phyloP scores from a whole-genome alignment of 345 rosid genomes.

The Camelina sativa region DNA sequence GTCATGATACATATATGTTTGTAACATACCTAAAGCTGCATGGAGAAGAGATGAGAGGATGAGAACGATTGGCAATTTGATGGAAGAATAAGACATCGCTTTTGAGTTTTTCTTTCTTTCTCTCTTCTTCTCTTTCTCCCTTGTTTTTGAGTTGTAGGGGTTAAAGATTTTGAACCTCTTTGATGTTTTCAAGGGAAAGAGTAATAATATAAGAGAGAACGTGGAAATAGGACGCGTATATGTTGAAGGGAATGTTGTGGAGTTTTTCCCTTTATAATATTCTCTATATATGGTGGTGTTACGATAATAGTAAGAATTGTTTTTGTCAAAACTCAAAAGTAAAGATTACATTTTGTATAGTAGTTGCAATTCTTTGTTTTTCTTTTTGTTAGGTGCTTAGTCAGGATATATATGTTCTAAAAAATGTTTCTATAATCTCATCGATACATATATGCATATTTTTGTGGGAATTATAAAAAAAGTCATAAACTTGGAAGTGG shows the following conservation, averaged over 20 bases:
- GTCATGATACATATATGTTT: not conserved
- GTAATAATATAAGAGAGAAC: constrained; percentile 4
- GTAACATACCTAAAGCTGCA: constrained; percentile 64
- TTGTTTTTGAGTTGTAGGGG: constrained; percentile 15
- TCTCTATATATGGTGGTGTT: constrained; percentile 27
- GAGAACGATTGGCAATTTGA: constrained; percentile 56
- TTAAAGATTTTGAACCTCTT: constrained; percentile 18
- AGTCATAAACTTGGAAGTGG: not conserved
- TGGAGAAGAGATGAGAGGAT: constrained; percentile 68
- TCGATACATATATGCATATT: not conserved
- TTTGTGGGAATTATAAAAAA: not conserved
- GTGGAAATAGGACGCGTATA: not conserved
- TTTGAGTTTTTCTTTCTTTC: not conserved
- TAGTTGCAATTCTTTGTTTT: not conserved
- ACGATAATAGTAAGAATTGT: constrained; percentile 11
- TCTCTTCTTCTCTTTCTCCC: constrained; percentile 22
- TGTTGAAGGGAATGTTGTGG: constrained; percentile 16
- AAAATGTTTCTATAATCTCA: not conserved
- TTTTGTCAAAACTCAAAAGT: constrained; percentile 6
- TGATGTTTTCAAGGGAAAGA: constrained; percentile 18
- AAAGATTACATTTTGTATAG: not conserved
- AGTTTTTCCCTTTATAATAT: constrained; percentile 3
- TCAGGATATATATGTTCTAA: not conserved
- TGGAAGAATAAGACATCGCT: constrained; percentile 62
- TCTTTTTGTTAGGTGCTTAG: not conserved